phyloP scores from a whole-genome alignment of 148 eudicot species.

The Chenopodium formosanum region DNA sequence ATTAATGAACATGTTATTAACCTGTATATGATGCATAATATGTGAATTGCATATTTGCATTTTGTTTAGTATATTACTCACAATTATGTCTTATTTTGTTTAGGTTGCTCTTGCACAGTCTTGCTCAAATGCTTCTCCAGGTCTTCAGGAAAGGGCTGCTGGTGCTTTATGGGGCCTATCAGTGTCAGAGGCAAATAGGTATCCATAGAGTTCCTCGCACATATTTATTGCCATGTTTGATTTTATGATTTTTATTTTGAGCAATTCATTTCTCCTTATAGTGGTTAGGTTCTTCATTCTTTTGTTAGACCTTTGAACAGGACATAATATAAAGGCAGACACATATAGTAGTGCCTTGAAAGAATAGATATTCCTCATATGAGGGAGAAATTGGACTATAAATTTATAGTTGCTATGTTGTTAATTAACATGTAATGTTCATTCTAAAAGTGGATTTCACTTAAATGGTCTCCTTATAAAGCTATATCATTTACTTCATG shows the following conservation, averaged over 20 bases:
- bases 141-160: conserved; percentile 99
- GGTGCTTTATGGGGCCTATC: conserved; percentile 99
- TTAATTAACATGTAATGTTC: too few species aligned
- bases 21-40: neutral
- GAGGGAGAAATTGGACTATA: too few species aligned
- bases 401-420: too few species aligned
- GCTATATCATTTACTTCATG: too few species aligned
- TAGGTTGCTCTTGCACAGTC: conserved; percentile 94
- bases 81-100: conserved; percentile 21
- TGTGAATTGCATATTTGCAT: neutral
- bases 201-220: conserved; percentile 7
- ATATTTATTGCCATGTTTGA: neutral
- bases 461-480: too few species aligned
- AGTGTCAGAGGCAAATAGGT: conserved; percentile 95
- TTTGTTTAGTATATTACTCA: neutral
- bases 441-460: too few species aligned
- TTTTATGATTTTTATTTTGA: neutral
- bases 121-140: conserved; percentile 82
- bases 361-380: too few species aligned
- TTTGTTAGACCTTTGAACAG: too few species aligned
- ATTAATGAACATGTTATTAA: neutral
- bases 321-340: too few species aligned
- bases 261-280: neutral
- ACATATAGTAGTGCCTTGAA: too few species aligned
- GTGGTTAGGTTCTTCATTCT: too few species aligned